Evolutionary conservation across 78 protist genomes (phyloP), one percentile per base, ranked within the genome.

Genomic region (Guillardia theta): DNA sequence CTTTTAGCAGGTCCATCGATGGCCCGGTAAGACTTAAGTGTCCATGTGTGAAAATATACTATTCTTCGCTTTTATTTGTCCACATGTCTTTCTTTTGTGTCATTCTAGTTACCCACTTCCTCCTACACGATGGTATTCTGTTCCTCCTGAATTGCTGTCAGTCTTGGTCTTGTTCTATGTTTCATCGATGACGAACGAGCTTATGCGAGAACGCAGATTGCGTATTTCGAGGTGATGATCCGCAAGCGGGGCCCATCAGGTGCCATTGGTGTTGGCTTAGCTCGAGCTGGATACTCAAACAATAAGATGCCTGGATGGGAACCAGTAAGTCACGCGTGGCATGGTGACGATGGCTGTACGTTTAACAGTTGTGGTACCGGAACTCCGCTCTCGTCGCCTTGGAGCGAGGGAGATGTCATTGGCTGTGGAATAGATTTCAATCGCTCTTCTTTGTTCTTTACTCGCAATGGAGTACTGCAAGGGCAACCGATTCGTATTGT

Each of bases 251-350:
- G 90, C 24, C 90, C 90, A 18, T 24, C 90, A 6, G 90, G 90
- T 10, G 90, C 90, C 4, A 78, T 78, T 36, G 90, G 90, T 6
- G 90, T 78, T 46, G 90, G 90, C 30, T 50, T 78, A 8, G 90
- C 90, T 6, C 45, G 90, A 4, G 90, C 53, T 22, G 48, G 48
- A 27, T 78, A 78, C 50, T 10, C 53, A 22, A n/a, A 36, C 53
- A 78, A 37, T 50, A 78, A 78, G 90, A 78, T 78, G 90, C 90
- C 90, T 18, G 90, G 90, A 48, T 78, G 90, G 90, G 90, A 78
- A 48, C 90, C 90, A 10, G 90, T 78, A 48, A 78, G 90, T 30
- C 90, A 78, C 33, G 90, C 90, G 50, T 78, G 90, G 90, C 90
- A 78, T 36, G 90, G 90, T 10, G 90, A 78, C 33, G 90, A 78